A percentile compares a stretch with the other conserved stretches of the same genome.
Conservation (phyloP, 305 asterid genomes). For the Fraxinus angustifolia region DNA sequence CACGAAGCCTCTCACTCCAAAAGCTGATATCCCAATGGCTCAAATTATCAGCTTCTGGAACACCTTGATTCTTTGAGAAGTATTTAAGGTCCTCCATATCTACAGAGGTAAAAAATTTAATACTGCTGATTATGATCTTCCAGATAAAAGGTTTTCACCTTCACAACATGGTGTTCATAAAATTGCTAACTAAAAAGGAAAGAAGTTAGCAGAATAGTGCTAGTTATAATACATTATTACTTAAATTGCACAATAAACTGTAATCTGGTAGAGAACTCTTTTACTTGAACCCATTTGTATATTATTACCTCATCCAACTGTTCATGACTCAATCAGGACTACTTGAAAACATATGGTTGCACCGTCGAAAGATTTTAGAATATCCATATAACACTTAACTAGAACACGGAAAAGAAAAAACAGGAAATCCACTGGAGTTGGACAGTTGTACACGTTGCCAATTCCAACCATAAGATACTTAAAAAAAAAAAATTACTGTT, state of each 20-base stretch:
- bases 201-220: neutral
- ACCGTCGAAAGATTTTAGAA: neutral
- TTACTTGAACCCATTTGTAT: neutral
- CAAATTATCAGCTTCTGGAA: conserved; percentile 58
- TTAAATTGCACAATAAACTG: neutral
- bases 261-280: neutral
- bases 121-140: conserved; percentile 11
- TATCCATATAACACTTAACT: neutral
- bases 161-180: neutral
- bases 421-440: neutral
- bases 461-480: neutral
- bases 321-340: neutral
- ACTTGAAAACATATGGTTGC: neutral
- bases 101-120: conserved; percentile 26
- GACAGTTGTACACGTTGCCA: neutral
- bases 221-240: neutral
- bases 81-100: conserved; percentile 80
- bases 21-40: conserved; percentile 27
- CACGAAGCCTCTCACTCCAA: conserved; percentile 97
- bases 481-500: neutral
- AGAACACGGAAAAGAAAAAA: neutral
- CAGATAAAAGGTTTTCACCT: conserved; percentile 13
- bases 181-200: neutral
- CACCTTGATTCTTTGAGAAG: conserved; percentile 76
- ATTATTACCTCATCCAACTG: neutral